Percentiles rank a stretch among this genome's conserved stretches.
phyloP scores from a whole-genome alignment of 257 asterid genomes.

The Leptodermis oblonga region DNA sequence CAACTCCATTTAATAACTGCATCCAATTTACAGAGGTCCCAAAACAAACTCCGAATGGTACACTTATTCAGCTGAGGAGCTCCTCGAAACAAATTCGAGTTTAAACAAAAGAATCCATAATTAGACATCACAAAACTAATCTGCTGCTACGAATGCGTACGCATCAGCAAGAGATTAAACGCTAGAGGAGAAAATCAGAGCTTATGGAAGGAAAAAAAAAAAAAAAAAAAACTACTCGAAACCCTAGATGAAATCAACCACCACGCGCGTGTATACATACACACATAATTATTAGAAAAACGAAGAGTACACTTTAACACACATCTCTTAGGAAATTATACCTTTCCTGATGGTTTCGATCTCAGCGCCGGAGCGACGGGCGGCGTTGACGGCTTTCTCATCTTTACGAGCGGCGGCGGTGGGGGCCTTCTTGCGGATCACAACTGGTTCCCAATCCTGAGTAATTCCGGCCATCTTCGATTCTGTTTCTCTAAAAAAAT shows the following conservation, averaged over 20 bases:
- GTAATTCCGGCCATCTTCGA: slow-evolving; percentile 35
- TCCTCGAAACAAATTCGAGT: background rate
- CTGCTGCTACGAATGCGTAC: background rate
- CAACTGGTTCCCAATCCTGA: slow-evolving; percentile 97
- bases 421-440: slow-evolving; percentile 82
- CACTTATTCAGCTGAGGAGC: background rate
- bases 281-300: background rate
- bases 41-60: background rate
- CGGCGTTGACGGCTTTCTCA: slow-evolving; percentile 95
- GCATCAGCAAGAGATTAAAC: background rate
- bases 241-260: slow-evolving; percentile 1
- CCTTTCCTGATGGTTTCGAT: slow-evolving; percentile 81
- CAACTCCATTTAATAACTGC: background rate
- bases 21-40: background rate
- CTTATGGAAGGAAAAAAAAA: background rate
- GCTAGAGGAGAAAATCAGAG: background rate
- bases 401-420: slow-evolving; percentile 94
- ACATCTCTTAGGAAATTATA: slow-evolving; percentile 9
- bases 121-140: background rate
- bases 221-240: background rate
- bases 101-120: background rate
- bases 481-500: background rate
- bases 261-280: background rate
- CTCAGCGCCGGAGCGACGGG: slow-evolving; percentile 94
- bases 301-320: background rate